Base-by-base conservation (phyloP, 495 filamentous ascomycete genomes). In the Penicillium dipodomyicola region DNA sequence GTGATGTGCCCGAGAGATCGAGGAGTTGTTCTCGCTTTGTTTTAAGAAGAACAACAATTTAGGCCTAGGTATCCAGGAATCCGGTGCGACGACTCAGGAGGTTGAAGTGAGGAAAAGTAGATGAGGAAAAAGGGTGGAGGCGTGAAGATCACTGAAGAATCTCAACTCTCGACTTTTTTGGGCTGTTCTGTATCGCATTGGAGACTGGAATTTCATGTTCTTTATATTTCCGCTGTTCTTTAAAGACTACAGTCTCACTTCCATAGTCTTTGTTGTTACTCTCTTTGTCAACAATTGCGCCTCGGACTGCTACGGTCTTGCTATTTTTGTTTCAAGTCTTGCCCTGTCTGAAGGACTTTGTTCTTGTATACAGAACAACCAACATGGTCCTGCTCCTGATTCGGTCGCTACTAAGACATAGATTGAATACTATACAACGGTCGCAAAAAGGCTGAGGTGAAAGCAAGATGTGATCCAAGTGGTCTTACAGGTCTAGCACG, bases 401-500 rank as follows among this genome's bases (percentile, higher is more conserved):
- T 45, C 29, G 20, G 20, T 54, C 42, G 49, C 61, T 57, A 54
- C 54, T 60, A 60, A 60, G 56, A 62, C 54, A 60, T 51, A 45
- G 49, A 50, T 58, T 59, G 45, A 60, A 63, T 69, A 69, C 61
- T 69, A 63, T 69, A 69, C 66, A 69, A 61, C 19, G 54, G 52
- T 54, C 44, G 52, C 49, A 29, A 35, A 39, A 27, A 39, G 46
- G 17, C 41, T 27, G 41, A 52, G 39, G 43, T 44, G 49, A 56
- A 54, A 50, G 49, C 46, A 47, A 56, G 41, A 52, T 39, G 49
- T 54, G 29, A 25, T 25, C 23, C 23, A 25, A 25, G 23, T 25
- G 23, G 37, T 57, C 8, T 22, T 40, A 42, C 19, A 40, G 23
- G 17, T 59, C 68, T 67, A 96, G 68, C 91, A 96, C 14, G 89